Percentiles rank a stretch among this genome's conserved stretches.
These are phyloP conservation scores for Aspergillus thermomutatus DNA, from an alignment of 2,329 filamentous ascomycete genomes.

Conservation along the genomic window DNA sequence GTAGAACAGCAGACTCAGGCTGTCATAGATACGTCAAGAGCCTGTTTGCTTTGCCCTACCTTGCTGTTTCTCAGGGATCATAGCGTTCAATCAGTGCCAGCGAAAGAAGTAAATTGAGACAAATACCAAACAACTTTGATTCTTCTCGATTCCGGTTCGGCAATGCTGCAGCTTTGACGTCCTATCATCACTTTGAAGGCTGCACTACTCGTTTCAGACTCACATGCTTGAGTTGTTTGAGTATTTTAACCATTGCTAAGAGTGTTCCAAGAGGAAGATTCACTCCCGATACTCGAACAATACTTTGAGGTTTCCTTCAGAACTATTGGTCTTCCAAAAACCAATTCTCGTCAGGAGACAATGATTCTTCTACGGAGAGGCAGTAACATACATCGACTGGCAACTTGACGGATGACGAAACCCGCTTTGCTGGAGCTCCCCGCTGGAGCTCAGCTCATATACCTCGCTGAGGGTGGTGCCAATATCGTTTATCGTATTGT, in stretches of 20 bases:
- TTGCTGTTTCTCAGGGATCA: neutral
- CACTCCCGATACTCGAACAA: neutral
- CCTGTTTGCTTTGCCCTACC: neutral
- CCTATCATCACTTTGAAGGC: neutral
- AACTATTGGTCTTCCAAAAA: neutral
- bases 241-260: neutral
- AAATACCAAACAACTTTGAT: neutral
- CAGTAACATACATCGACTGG: slow-evolving; percentile 7
- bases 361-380: slow-evolving; percentile 15
- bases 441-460: slow-evolving; percentile 35
- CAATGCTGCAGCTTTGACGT: neutral
- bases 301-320: neutral
- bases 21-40: neutral
- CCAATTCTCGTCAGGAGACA: slow-evolving; percentile 9
- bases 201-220: slow-evolving; percentile 9
- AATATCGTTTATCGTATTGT: slow-evolving; percentile 69
- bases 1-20: neutral
- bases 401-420: slow-evolving; percentile 30
- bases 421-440: slow-evolving; percentile 34
- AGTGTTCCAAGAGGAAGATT: neutral
- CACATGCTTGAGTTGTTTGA: neutral
- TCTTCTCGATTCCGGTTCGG: neutral
- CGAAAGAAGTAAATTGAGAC: neutral
- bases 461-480: slow-evolving; percentile 67
- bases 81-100: neutral